These are phyloP conservation scores for Chaetomium strumarium DNA, from an alignment of 2,329 filamentous ascomycete genomes.

Conservation along the genomic window DNA sequence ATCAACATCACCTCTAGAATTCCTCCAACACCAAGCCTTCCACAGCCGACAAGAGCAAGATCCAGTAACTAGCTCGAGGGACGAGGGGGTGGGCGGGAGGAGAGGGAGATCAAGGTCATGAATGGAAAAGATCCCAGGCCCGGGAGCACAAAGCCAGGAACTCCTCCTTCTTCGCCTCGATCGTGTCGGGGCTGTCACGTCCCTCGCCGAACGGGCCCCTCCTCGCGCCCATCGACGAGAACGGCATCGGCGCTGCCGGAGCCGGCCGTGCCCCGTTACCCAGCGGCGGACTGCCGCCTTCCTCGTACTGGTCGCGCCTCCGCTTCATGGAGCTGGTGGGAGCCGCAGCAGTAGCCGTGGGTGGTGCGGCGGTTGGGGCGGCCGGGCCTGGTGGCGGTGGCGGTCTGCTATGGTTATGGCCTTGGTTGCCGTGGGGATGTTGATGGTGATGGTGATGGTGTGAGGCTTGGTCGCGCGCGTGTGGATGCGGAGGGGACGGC, in stretches of 20 bases:
- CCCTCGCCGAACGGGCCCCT: constrained; percentile 68
- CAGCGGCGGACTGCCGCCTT: constrained; percentile 79
- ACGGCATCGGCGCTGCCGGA: constrained; percentile 41
- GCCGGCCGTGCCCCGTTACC: constrained; percentile 63
- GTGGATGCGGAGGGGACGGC: constrained; percentile 62
- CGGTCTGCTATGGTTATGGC: background rate
- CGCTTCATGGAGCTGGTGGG: constrained; percentile 56
- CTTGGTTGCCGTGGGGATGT: background rate
- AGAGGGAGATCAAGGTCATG: constrained; percentile 43
- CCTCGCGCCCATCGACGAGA: background rate
- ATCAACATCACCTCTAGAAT: background rate
- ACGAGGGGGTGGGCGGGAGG: background rate
- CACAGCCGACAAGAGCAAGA: background rate
- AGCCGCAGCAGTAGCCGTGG: constrained; percentile 29
- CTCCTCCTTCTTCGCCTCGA: constrained; percentile 83
- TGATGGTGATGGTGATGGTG: background rate
- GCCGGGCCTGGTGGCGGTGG: constrained; percentile 21
- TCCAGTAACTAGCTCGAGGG: background rate
- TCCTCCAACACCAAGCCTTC: background rate
- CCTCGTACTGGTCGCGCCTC: constrained; percentile 88
- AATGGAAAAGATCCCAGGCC: constrained; percentile 97
- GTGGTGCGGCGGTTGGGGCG: background rate
- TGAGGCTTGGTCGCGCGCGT: background rate
- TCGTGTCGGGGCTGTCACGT: constrained; percentile 75
- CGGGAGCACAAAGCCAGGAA: constrained; percentile 80